Evolutionary conservation across 805 yeast species (phyloP).

Genomic region (Hemisphaericaspora nanyangensis): DNA sequence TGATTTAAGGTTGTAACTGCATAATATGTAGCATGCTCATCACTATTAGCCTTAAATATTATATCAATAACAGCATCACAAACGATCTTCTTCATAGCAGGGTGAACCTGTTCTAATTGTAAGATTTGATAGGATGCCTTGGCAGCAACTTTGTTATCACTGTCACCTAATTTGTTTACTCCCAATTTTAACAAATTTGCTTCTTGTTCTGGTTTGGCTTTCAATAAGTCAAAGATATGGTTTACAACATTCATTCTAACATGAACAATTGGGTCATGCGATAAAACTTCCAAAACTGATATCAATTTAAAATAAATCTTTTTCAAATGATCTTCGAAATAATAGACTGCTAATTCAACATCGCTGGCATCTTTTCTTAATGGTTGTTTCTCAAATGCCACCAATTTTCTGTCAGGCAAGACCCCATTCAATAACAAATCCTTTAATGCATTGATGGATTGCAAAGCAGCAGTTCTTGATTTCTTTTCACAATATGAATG

Average conservation of each 20-base stretch:
- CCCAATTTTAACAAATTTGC: slow-evolving; percentile 84
- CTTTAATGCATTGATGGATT: slow-evolving; percentile 82
- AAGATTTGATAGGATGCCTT: slow-evolving; percentile 79
- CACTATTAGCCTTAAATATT: slow-evolving; percentile 63
- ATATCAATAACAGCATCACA: slow-evolving; percentile 78
- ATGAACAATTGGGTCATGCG: slow-evolving; percentile 89
- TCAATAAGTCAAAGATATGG: slow-evolving; percentile 75
- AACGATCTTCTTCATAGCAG: slow-evolving; percentile 87
- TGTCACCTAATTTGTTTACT: slow-evolving; percentile 91
- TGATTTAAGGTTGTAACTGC: slow-evolving; percentile 87
- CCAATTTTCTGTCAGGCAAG: slow-evolving; percentile 80
- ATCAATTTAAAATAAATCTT: slow-evolving; percentile 69
- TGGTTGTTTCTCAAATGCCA: slow-evolving; percentile 72
- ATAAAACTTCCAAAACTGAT: slow-evolving; percentile 68
- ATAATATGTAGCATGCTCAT: slow-evolving; percentile 84
- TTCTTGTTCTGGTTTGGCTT: slow-evolving; percentile 94
- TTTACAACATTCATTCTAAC: slow-evolving; percentile 75
- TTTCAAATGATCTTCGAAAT: slow-evolving; percentile 88
- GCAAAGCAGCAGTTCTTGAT: slow-evolving; percentile 88
- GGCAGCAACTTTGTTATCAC: slow-evolving; percentile 85
- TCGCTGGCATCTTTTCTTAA: slow-evolving; percentile 39
- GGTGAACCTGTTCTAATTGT: slow-evolving; percentile 84
- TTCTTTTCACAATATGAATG: slow-evolving; percentile 81
- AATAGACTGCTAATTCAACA: slow-evolving; percentile 64
- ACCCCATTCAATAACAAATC: slow-evolving; percentile 84